phyloP scores from a whole-genome alignment of 2,329 filamentous ascomycete species.

The Stromatinia cepivora region DNA sequence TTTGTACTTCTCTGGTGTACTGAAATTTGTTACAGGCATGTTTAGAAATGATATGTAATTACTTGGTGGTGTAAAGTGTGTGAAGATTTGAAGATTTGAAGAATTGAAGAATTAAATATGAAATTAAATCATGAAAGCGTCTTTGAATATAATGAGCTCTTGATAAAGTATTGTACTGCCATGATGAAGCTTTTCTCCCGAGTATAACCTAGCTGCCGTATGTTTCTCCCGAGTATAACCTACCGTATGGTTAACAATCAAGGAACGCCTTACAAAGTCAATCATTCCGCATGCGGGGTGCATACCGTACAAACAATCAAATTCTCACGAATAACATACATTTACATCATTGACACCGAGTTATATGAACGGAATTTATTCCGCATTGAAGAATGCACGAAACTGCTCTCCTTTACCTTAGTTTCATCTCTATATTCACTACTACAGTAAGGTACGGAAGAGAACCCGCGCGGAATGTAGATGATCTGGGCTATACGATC shows the following conservation, averaged over 20 bases:
- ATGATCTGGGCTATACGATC: background rate
- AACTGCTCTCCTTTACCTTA: background rate
- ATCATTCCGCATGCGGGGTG: constrained; percentile 14
- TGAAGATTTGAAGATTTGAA: background rate
- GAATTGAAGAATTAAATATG: background rate
- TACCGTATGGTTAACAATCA: background rate
- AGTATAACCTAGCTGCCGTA: constrained; percentile 2
- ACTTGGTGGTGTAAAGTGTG: too few species aligned
- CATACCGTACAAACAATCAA: background rate
- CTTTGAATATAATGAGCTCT: background rate
- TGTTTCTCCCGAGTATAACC: constrained; percentile 10
- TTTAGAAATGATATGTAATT: background rate
- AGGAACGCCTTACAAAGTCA: background rate
- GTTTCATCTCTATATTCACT: background rate
- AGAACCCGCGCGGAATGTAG: constrained; percentile 17
- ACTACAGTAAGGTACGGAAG: background rate
- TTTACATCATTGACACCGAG: background rate
- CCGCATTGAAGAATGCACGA: background rate
- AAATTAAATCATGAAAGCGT: background rate
- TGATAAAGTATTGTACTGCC: background rate
- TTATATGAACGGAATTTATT: background rate
- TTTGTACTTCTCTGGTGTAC: constrained; percentile 62
- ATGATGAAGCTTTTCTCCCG: constrained; percentile 8
- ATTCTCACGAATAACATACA: too few species aligned
- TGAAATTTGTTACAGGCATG: constrained; percentile 67